These are phyloP conservation scores for Suillus hirtellus DNA, from an alignment of 768 basidiomycete genomes.

Conservation along the genomic window DNA sequence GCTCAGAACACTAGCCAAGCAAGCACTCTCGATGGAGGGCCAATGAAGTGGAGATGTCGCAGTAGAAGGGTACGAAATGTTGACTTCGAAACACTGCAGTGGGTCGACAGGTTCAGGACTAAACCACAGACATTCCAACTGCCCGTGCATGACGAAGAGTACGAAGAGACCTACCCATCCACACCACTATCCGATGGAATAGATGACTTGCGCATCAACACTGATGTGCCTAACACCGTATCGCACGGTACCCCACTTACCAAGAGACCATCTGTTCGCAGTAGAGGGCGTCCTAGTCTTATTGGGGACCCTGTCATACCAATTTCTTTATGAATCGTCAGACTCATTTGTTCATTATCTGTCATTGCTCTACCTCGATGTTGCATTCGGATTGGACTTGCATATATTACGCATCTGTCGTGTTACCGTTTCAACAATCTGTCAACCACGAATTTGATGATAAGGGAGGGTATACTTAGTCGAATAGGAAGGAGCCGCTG, in stretches of 20 bases:
- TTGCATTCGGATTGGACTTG: conserved; percentile 6
- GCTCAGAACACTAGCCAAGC: conserved; percentile 41
- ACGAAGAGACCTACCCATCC: conserved; percentile 36
- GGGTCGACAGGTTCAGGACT: conserved; percentile 67
- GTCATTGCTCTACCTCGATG: conserved; percentile 7
- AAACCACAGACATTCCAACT: conserved; percentile 53
- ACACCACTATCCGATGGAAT: conserved; percentile 34
- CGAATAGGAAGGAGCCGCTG: not conserved
- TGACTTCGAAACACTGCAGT: conserved; percentile 58
- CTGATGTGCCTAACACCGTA: conserved; percentile 33
- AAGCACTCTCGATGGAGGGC: conserved; percentile 36
- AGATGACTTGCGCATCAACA: conserved; percentile 36
- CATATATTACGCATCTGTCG: conserved; percentile 8
- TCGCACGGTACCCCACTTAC: conserved; percentile 56
- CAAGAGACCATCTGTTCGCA: conserved; percentile 60
- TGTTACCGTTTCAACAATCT: not conserved
- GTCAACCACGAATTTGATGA: not conserved
- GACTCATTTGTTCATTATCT: conserved; percentile 6
- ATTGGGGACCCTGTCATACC: conserved; percentile 31
- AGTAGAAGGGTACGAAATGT: conserved; percentile 63
- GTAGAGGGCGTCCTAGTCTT: conserved; percentile 53
- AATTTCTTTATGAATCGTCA: conserved; percentile 12
- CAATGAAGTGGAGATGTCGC: conserved; percentile 60
- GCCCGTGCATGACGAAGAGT: conserved; percentile 35
- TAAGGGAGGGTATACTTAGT: not conserved